phyloP scores from a whole-genome alignment of 2,329 filamentous ascomycete species.

The Coniochaeta sp. region DNA sequence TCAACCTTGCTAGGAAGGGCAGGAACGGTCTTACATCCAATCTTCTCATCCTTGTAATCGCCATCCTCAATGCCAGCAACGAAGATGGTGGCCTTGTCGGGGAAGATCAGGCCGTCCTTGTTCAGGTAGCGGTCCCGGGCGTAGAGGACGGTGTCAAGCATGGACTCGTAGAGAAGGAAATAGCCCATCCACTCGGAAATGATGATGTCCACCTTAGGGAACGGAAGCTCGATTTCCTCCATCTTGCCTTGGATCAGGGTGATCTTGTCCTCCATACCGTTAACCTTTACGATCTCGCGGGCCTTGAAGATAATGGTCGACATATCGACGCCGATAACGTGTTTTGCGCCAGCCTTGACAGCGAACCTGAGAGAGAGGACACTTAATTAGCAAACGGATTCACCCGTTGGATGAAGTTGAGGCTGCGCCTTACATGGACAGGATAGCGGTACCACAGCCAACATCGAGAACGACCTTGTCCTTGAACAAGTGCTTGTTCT shows the following conservation, averaged over 20 bases:
- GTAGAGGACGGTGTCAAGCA: conserved; percentile 97
- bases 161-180: conserved; percentile 96
- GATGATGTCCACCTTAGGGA: conserved; percentile 96
- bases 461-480: conserved; percentile 93
- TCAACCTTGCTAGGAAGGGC: too few relatives aligned
- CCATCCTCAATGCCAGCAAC: conserved; percentile 96
- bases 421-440: conserved; percentile 72
- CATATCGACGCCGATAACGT: conserved; percentile 99
- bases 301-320: conserved; percentile 99
- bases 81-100: conserved; percentile 97
- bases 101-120: conserved; percentile 89
- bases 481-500: conserved; percentile 91
- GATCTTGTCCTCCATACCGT: conserved; percentile 92
- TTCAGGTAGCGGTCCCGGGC: conserved; percentile 87
- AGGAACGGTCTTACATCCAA: conserved; percentile 67
- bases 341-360: conserved; percentile 90
- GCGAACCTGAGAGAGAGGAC: conserved; percentile 65
- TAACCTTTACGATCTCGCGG: conserved; percentile 83
- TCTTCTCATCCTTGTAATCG: conserved; percentile 99
- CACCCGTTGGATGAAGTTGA: neutral
- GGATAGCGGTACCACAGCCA: conserved; percentile 92
- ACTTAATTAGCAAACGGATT: neutral
- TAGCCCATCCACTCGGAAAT: conserved; percentile 99
- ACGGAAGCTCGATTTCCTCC: conserved; percentile 94
- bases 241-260: conserved; percentile 98